phyloP scores from a whole-genome alignment of 306 rosid species.

The Chamaecrista fasciculata region DNA sequence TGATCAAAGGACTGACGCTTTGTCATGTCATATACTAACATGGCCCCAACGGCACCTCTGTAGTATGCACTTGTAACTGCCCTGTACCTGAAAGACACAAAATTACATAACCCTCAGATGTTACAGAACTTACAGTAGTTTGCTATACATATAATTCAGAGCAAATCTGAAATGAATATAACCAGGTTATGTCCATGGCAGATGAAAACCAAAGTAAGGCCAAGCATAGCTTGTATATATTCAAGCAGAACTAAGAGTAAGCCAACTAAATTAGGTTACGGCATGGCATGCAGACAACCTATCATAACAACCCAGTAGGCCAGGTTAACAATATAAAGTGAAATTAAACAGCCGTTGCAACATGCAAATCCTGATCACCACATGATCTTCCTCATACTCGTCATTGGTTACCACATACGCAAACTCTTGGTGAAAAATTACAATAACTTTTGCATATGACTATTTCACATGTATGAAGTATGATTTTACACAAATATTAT shows the following conservation, averaged over 20 bases:
- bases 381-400: too few species aligned
- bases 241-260: conserved; percentile 12
- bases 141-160: background rate
- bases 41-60: conserved; percentile 92
- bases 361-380: background rate
- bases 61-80: conserved; percentile 96
- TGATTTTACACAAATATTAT: background rate
- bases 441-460: background rate
- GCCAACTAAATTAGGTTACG: background rate
- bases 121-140: background rate
- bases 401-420: background rate
- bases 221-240: background rate
- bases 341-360: background rate
- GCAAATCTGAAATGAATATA: background rate
- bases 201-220: conserved; percentile 2
- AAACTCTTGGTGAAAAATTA: conserved; percentile 1
- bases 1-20: conserved; percentile 90
- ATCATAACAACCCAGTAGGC: background rate
- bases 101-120: background rate
- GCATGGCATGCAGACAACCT: background rate
- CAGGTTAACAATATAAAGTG: background rate
- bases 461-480: background rate
- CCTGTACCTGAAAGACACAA: conserved; percentile 54
- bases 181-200: background rate
- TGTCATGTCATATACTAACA: conserved; percentile 84